Evolutionary conservation across 2,329 filamentous ascomycete genomes (phyloP).

Genomic region (Arthroderma uncinatum): DNA sequence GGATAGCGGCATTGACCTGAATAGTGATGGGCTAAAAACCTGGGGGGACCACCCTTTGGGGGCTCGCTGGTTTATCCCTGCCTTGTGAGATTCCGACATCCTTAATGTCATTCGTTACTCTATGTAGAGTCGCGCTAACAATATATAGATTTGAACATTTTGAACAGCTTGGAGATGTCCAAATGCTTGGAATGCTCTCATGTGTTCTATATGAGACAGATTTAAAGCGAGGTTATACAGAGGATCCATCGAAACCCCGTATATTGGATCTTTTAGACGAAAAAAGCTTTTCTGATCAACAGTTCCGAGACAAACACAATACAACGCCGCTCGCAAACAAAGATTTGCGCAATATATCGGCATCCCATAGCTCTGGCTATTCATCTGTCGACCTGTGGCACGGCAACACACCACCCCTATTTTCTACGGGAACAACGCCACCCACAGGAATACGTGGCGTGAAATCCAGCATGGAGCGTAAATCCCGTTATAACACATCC

Average conservation of each 20-base stretch:
- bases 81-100: conserved; percentile 27
- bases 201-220: conserved; percentile 46
- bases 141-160: conserved; percentile 43
- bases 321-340: conserved; percentile 27
- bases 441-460: conserved; percentile 35
- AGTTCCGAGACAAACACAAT: background rate
- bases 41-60: conserved; percentile 50
- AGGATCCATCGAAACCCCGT: background rate
- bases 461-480: conserved; percentile 32
- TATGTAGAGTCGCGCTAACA: background rate
- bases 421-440: conserved; percentile 44
- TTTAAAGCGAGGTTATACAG: conserved; percentile 1
- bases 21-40: conserved; percentile 36
- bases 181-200: conserved; percentile 56
- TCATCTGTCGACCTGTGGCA: conserved; percentile 44
- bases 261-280: background rate
- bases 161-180: conserved; percentile 49
- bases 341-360: conserved; percentile 22
- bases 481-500: conserved; percentile 31
- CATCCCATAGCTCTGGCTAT: conserved; percentile 38
- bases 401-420: conserved; percentile 40
- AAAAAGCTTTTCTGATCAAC: background rate
- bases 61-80: conserved; percentile 44
- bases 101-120: background rate
- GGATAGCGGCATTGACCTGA: conserved; percentile 26